Base-by-base conservation (phyloP, 2,329 filamentous ascomycete genomes). In the Xylariaceae sp. region DNA sequence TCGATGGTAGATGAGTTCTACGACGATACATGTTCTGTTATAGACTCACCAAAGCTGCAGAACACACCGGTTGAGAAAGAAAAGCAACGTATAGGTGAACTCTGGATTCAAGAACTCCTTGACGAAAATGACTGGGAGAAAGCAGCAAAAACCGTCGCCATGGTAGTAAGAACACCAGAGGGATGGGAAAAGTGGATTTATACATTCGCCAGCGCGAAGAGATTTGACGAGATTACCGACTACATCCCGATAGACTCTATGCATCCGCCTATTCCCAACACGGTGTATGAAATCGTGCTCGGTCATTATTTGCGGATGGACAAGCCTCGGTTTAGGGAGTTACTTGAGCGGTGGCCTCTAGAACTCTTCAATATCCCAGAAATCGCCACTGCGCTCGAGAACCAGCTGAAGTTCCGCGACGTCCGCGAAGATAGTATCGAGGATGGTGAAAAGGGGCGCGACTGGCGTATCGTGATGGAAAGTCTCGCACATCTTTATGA, bases 171-270 rank as follows among this genome's bases (percentile, higher is more conserved):
- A 49, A 90, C 88, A 1, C 85, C 91, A 0, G 81, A 88, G 52
- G 80, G 88, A 66, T 99, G 94, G 94, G 92, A 97, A 75, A 90
- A 95, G 68, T 97, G 93, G 92, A 88, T 95, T 4, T 95, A 89
- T 85, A 88, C 85, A 0, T 99, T 99, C 75, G 90, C 92, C 6
- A 88, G 91, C 47, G 88, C 89, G 2, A 83, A 90, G 64, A 91
- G 87, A 69, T 91, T 96, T 67, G 90, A 97, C 71, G 92, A 96
- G 67, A 96, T 99, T 62, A 88, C 89, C 4, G 82, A 88, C 42
- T 87, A 88, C 68, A 89, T 99, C 35, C 94, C 94, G 0, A 86
- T 84, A 1, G 82, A 87, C 56, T 84, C 86, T n/a, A 81, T 95
- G 71, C 84, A 83, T 34, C 92, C 92, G 6, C 88, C 90, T 0